Conservation (phyloP, 441 rosid species). For the Erysimum pusillum region DNA sequence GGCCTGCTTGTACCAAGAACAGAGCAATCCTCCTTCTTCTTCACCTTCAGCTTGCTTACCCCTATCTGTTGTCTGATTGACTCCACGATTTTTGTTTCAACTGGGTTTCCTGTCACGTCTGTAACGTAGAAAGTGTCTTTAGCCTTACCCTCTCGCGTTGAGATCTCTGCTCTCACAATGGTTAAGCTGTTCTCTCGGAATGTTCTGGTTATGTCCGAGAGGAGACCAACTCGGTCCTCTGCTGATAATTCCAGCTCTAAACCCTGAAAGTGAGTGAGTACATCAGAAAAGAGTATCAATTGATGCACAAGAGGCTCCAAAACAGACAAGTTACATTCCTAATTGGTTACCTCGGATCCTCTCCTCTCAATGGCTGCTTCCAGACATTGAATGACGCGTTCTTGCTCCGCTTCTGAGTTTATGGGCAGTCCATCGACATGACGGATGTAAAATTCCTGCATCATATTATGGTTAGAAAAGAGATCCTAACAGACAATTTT, state of each 20-base stretch:
- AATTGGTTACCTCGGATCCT: conserved; percentile 66
- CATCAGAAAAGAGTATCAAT: conserved; percentile 7
- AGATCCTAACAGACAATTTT: neutral
- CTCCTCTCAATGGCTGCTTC: conserved; percentile 96
- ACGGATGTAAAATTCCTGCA: conserved; percentile 91
- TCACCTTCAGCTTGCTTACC: conserved; percentile 62
- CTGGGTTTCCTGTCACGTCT: conserved; percentile 76
- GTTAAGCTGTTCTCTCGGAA: conserved; percentile 85
- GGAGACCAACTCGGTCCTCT: conserved; percentile 83
- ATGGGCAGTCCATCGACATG: conserved; percentile 92
- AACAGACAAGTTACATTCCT: neutral
- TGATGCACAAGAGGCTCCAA: neutral
- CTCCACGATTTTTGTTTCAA: conserved; percentile 69
- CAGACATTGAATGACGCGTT: conserved; percentile 84
- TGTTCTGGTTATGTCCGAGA: conserved; percentile 86
- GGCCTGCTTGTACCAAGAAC: conserved; percentile 51
- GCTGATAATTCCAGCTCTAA: conserved; percentile 80
- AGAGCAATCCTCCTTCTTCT: conserved; percentile 49
- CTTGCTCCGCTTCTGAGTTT: conserved; percentile 91
- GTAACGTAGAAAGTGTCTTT: conserved; percentile 83
- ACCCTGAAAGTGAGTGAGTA: conserved; percentile 56
- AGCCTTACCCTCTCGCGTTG: conserved; percentile 73
- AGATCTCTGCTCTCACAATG: conserved; percentile 84
- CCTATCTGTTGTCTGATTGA: conserved; percentile 75
- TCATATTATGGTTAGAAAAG: conserved; percentile 28